Conservation (phyloP, 1,284 basidiomycete species). For the Apiotrichum laibachii region DNA sequence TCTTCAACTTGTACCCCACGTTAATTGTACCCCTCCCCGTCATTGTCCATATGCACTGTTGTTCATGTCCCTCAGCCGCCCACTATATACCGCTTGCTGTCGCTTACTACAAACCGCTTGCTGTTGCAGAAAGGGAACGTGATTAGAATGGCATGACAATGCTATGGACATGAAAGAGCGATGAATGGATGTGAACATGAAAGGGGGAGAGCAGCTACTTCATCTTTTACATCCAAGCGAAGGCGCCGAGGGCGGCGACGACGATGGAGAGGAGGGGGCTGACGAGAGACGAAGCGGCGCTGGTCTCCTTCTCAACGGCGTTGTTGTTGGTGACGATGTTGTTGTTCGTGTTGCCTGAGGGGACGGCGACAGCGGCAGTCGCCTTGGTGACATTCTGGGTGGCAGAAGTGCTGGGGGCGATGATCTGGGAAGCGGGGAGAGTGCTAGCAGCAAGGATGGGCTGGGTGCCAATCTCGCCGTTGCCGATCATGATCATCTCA, state of each 20-base stretch:
- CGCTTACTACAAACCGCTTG: too few relatives aligned
- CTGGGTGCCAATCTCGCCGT: conserved; percentile 70
- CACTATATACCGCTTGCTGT: too few relatives aligned
- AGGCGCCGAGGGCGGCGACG: conserved; percentile 2
- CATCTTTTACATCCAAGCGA: conserved; percentile 11
- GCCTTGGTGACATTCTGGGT: neutral
- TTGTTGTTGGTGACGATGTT: neutral
- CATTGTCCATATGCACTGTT: conserved; percentile 1
- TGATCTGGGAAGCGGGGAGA: conserved; percentile 55
- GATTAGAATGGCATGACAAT: conserved; percentile 8
- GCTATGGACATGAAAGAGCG: conserved; percentile 6
- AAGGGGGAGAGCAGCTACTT: neutral
- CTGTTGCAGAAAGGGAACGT: neutral
- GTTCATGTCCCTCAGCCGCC: neutral
- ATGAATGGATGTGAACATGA: neutral
- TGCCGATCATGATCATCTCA: conserved; percentile 68
- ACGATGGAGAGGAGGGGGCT: neutral
- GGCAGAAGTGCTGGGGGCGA: neutral
- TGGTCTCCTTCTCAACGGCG: neutral
- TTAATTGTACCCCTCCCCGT: neutral
- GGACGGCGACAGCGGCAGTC: too few relatives aligned
- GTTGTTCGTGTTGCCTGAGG: neutral
- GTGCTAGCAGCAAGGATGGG: conserved; percentile 54
- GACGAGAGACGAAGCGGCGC: neutral
- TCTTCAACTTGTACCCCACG: too few relatives aligned